These are phyloP conservation scores for Solanum pinnatisectum DNA, from an alignment of 257 asterid genomes.

Conservation along the genomic window DNA sequence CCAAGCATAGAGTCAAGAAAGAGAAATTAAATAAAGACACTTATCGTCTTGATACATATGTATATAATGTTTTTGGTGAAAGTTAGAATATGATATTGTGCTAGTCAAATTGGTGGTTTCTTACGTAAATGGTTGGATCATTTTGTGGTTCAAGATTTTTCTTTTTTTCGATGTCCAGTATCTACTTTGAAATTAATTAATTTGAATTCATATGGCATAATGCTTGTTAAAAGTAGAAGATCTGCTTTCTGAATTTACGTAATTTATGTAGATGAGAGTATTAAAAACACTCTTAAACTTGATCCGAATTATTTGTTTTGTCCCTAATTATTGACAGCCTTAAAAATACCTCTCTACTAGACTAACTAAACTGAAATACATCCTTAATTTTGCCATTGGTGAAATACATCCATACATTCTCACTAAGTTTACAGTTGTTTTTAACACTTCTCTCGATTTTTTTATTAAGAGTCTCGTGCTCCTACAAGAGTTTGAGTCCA, in stretches of 20 bases:
- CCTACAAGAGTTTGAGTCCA: neutral
- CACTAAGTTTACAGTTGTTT: too few relatives aligned
- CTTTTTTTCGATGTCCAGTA: rapidly evolving
- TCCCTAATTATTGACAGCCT: too few relatives aligned
- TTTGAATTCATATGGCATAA: rapidly evolving
- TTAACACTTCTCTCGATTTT: too few relatives aligned
- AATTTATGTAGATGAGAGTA: neutral
- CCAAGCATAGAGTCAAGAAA: neutral
- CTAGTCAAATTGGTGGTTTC: neutral
- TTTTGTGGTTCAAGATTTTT: neutral
- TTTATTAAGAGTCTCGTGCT: neutral
- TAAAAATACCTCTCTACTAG: too few relatives aligned
- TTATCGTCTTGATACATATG: neutral
- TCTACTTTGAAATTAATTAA: rapidly evolving
- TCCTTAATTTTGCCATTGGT: rapidly evolving
- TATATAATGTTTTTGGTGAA: neutral
- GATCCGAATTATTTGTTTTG: rapidly evolving
- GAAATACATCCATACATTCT: too few relatives aligned
- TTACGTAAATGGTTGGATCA: neutral
- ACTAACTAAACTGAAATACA: too few relatives aligned
- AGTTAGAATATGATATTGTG: neutral
- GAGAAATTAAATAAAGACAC: neutral
- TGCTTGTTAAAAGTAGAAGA: neutral
- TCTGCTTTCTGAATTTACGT: neutral
- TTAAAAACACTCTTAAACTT: too few relatives aligned